phyloP scores from a whole-genome alignment of 2,329 filamentous ascomycete species.

The Ophiostoma triangulosporum region DNA sequence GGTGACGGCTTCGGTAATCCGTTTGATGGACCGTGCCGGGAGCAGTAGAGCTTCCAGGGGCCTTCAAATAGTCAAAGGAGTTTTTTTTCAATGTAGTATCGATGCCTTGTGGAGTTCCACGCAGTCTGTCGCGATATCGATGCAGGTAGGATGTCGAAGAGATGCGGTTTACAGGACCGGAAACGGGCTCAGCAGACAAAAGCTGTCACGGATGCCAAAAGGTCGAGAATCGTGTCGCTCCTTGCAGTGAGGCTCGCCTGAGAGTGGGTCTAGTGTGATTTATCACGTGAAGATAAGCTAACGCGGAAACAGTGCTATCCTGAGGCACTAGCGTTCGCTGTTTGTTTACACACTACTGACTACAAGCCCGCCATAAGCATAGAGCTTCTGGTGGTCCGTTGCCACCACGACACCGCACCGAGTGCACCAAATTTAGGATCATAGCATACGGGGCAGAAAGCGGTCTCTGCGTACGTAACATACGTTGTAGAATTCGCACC shows the following conservation, averaged over 20 bases:
- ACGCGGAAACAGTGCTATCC: no score
- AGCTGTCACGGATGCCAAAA: not conserved
- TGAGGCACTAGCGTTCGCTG: constrained; percentile 4
- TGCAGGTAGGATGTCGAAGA: not conserved
- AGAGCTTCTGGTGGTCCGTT: constrained; percentile 15
- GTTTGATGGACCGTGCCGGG: not conserved
- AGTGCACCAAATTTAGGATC: not conserved
- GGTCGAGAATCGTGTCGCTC: constrained; percentile 3
- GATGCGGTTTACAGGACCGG: not conserved
- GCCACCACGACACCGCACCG: constrained; percentile 17
- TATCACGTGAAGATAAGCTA: no score
- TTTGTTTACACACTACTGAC: constrained; percentile 20
- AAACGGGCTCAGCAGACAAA: not conserved
- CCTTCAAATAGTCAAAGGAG: no score
- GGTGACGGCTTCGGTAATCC: not conserved
- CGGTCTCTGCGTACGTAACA: not conserved
- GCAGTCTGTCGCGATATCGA: not conserved
- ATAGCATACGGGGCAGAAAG: not conserved
- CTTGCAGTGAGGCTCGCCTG: not conserved
- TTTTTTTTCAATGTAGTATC: no score
- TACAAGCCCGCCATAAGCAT: not conserved
- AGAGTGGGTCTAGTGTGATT: not conserved
- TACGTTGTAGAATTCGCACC: no score
- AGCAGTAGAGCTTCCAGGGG: not conserved
- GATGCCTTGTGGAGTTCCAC: no score